These are phyloP conservation scores for Leishmania braziliensis DNA, from an alignment of 208 protist genomes.

Conservation along the genomic window DNA sequence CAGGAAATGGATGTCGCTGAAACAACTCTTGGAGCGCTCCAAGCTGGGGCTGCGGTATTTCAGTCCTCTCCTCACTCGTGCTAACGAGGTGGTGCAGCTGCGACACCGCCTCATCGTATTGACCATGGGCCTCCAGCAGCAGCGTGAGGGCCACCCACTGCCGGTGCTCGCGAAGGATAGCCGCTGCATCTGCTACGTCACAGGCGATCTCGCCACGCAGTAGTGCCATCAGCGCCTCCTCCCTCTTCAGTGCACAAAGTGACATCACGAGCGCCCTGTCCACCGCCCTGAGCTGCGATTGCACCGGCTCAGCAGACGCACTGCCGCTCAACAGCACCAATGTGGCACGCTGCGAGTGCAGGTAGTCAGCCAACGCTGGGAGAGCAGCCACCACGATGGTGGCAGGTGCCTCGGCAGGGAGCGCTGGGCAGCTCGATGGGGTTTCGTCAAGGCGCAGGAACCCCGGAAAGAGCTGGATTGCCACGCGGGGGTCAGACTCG, in stretches of 20 bases:
- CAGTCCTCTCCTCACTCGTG: background rate
- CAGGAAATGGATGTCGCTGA: background rate
- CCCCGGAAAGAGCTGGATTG: conserved; percentile 49
- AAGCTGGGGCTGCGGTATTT: background rate
- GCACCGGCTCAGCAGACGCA: background rate
- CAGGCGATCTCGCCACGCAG: conserved; percentile 46
- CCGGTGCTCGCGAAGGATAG: conserved; percentile 37
- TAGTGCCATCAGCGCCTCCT: conserved; percentile 57
- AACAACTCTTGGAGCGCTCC: conserved; percentile 12
- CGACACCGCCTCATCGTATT: conserved; percentile 27
- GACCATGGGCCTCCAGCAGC: conserved; percentile 32
- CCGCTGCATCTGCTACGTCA: conserved; percentile 28
- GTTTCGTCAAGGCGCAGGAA: conserved; percentile 8
- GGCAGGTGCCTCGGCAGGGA: background rate
- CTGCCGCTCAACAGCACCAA: conserved; percentile 10
- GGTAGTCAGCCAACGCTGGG: conserved; percentile 26
- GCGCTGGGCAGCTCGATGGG: background rate
- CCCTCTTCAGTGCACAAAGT: conserved; percentile 7
- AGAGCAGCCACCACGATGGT: conserved; percentile 11
- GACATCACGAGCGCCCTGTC: conserved; percentile 14
- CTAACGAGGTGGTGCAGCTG: conserved; percentile 26
- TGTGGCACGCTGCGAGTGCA: conserved; percentile 20
- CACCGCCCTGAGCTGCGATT: background rate
- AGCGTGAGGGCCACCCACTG: conserved; percentile 61
- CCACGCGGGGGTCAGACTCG: conserved; percentile 46